Evolutionary conservation across 352 stramenopile genomes (phyloP), one percentile per base, ranked within the genome.

Genomic region (Albugo laibachii): DNA sequence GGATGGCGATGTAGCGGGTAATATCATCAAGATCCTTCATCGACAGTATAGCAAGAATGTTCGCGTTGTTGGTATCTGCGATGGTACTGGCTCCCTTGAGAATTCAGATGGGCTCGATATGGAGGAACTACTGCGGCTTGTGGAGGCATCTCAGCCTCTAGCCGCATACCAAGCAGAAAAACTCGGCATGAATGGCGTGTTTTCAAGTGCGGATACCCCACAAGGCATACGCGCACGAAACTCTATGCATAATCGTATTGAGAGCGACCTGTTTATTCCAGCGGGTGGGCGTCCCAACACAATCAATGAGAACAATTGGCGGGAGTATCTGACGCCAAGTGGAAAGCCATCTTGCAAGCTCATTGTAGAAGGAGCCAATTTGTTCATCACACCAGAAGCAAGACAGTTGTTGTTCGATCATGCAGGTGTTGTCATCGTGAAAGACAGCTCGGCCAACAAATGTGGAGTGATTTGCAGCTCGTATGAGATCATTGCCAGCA

Each of bases 171-270:
- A 79, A 51, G 53, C 45, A 12, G 50, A 57, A 19, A 81, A 69
- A 53, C 51, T 82, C 10, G 65, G 65, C 20, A n/a, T 36, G 18
- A 75, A 65, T 34, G 70, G 71, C 41, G 47, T 83, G 16, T 80
- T 80, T 55, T 83, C 97, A 61, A 87, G 92, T 47, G 93, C 78
- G 8, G 63, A 56, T 50, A 82, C 69, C 8, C 58, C 54, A 10
- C 56, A 74, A 18, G 71, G 93, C 20, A 74, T 95, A 21, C 91
- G 92, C 49, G 85, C 91, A 40, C 81, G 95, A 52, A 98, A 99
- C 65, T 96, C 80, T 53, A 95, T 98, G 85, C 94, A 98, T 84
- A 98, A 97, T 64, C 81, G 93, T 15, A 77, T 87, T 8, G 80
- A 83, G 61, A 85, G 74, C 46, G 77, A 89, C 50, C 52, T 91